Evolutionary conservation across 805 yeast genomes (phyloP).

Genomic region (Blastobotrys americana): DNA sequence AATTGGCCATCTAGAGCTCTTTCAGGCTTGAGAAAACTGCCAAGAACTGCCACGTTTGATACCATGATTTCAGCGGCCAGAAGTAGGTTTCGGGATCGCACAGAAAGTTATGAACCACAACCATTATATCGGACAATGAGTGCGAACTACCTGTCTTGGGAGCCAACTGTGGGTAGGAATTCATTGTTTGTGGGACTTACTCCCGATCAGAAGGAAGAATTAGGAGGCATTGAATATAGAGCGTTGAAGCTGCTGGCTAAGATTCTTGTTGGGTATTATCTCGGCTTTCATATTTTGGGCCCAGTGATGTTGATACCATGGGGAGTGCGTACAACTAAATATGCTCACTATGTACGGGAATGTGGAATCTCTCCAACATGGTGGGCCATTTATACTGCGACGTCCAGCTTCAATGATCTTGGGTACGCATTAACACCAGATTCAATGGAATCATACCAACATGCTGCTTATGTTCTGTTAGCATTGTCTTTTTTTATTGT

Average conservation of each 20-base stretch:
- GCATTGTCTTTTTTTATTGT: conserved; percentile 64
- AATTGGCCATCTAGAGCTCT: not conserved
- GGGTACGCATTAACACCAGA: conserved; percentile 79
- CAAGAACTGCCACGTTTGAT: conserved; percentile 2
- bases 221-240: conserved; percentile 96
- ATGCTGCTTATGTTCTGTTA: conserved; percentile 58
- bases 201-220: conserved; percentile 80
- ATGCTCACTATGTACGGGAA: conserved; percentile 32
- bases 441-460: conserved; percentile 63
- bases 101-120: not conserved
- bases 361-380: conserved; percentile 70
- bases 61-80: conserved; percentile 1
- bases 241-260: conserved; percentile 71
- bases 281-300: conserved; percentile 66
- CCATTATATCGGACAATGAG: conserved; percentile 23
- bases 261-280: conserved; percentile 57
- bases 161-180: conserved; percentile 87
- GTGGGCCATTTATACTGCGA: conserved; percentile 89
- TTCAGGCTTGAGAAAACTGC: not conserved
- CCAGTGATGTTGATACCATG: conserved; percentile 45
- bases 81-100: not conserved
- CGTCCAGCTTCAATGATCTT: conserved; percentile 75
- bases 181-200: conserved; percentile 81
- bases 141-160: conserved; percentile 68
- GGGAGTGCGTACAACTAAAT: conserved; percentile 28